Evolutionary conservation across 371 early-diverging fungal species (phyloP).

Genomic region (Mortierella sp.): DNA sequence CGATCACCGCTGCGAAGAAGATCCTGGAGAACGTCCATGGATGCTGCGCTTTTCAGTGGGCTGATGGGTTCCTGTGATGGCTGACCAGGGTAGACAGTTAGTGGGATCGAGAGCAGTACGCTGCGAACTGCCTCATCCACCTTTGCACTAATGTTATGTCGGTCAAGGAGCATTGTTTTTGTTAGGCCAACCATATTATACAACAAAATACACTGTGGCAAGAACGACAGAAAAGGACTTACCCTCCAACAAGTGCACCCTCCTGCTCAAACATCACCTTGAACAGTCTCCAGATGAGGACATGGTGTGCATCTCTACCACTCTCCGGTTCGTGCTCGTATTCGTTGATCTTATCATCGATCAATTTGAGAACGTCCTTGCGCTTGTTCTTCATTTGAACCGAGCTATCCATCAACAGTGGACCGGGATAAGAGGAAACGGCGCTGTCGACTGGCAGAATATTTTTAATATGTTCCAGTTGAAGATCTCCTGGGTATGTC

Average conservation of each 20-base stretch:
- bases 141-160: constrained; percentile 62
- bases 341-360: constrained; percentile 61
- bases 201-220: too few species aligned
- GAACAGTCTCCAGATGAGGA: constrained; percentile 73
- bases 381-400: constrained; percentile 69
- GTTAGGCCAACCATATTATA: too few species aligned
- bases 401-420: constrained; percentile 68
- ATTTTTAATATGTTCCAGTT: constrained; percentile 62
- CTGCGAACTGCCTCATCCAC: constrained; percentile 66
- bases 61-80: constrained; percentile 32
- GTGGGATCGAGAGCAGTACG: constrained; percentile 56
- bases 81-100: constrained; percentile 27
- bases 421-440: constrained; percentile 63
- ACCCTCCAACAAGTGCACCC: constrained; percentile 75
- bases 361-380: constrained; percentile 71
- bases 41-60: constrained; percentile 47
- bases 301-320: constrained; percentile 44
- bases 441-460: constrained; percentile 37
- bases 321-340: constrained; percentile 47
- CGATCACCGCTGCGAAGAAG: constrained; percentile 82
- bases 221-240: constrained; percentile 24
- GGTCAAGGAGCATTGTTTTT: too few species aligned
- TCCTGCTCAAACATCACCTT: constrained; percentile 74
- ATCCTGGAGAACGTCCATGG: constrained; percentile 63
- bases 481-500: constrained; percentile 67